Evolutionary conservation across 805 yeast genomes (phyloP).

Genomic region (Metschnikowia picachoensis): DNA sequence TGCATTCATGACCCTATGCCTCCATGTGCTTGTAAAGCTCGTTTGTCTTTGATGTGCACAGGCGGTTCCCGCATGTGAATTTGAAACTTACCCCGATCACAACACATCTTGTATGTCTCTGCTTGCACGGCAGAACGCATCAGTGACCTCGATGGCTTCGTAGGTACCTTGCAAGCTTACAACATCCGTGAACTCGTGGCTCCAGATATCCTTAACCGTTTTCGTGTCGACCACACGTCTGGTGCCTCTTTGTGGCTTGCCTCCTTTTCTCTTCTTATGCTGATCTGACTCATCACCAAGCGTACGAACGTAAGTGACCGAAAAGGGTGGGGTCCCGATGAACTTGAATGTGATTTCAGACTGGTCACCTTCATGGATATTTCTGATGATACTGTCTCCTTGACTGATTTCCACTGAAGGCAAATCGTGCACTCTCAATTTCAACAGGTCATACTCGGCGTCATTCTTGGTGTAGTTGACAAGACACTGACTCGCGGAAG

Average conservation of each 20-base stretch:
- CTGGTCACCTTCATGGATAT: conserved; percentile 92
- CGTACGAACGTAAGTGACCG: conserved; percentile 77
- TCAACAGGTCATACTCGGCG: conserved; percentile 29
- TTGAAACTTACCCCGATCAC: background rate
- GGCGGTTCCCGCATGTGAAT: background rate
- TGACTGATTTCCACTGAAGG: conserved; percentile 80
- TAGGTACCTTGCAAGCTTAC: conserved; percentile 91
- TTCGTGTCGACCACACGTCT: conserved; percentile 43
- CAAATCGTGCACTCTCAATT: conserved; percentile 40
- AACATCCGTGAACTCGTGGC: conserved; percentile 61
- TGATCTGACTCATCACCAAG: conserved; percentile 33
- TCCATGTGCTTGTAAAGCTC: no score
- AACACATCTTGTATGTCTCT: conserved; percentile 16
- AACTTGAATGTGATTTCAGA: conserved; percentile 82
- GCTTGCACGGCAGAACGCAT: conserved; percentile 60
- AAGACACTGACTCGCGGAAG: conserved; percentile 65
- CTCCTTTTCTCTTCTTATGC: conserved; percentile 23
- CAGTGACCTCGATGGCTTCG: conserved; percentile 87
- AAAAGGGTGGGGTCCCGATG: conserved; percentile 87
- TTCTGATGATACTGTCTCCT: conserved; percentile 72
- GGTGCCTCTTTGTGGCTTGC: conserved; percentile 9
- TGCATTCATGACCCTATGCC: no score
- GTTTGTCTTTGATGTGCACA: no score
- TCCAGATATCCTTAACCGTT: conserved; percentile 68
- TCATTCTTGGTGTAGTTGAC: conserved; percentile 49